These are phyloP conservation scores for Cenchrus fungigraminus DNA, from an alignment of 176 grass and related monocot species.

Conservation along the genomic window DNA sequence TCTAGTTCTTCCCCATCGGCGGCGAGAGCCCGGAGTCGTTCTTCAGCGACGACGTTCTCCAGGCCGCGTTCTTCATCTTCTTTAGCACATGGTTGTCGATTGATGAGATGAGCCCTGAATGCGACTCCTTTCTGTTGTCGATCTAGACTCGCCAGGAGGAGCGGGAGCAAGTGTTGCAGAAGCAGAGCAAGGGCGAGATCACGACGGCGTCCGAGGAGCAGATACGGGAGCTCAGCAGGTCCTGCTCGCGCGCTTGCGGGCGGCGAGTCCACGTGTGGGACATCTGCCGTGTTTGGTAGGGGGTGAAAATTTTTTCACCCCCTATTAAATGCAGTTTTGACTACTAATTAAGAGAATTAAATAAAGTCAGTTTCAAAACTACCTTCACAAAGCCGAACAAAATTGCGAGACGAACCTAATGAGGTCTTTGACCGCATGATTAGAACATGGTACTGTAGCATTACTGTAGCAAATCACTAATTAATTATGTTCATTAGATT, in stretches of 20 bases:
- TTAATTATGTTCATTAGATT: too few relatives aligned
- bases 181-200: conserved; percentile 55
- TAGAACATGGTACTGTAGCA: too few relatives aligned
- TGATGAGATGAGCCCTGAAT: background rate
- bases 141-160: conserved; percentile 51
- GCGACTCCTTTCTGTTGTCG: background rate
- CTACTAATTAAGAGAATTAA: too few relatives aligned
- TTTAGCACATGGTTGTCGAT: background rate
- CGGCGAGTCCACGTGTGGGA: conserved; percentile 18
- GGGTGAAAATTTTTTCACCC: too few relatives aligned
- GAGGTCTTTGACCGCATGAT: too few relatives aligned
- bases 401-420: too few relatives aligned
- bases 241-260: conserved; percentile 23
- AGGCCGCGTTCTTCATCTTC: conserved; percentile 42
- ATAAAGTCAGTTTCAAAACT: too few relatives aligned
- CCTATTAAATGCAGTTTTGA: too few relatives aligned
- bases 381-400: too few relatives aligned
- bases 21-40: conserved; percentile 54
- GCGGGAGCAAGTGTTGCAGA: conserved; percentile 53
- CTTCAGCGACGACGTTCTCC: conserved; percentile 67
- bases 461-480: too few relatives aligned
- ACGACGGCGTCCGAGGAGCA: conserved; percentile 59
- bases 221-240: conserved; percentile 59
- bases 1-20: conserved; percentile 50
- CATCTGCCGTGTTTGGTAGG: too few relatives aligned